Evolutionary conservation across 75 land plant species (phyloP).

Genomic region (Selaginella tamariscina): DNA sequence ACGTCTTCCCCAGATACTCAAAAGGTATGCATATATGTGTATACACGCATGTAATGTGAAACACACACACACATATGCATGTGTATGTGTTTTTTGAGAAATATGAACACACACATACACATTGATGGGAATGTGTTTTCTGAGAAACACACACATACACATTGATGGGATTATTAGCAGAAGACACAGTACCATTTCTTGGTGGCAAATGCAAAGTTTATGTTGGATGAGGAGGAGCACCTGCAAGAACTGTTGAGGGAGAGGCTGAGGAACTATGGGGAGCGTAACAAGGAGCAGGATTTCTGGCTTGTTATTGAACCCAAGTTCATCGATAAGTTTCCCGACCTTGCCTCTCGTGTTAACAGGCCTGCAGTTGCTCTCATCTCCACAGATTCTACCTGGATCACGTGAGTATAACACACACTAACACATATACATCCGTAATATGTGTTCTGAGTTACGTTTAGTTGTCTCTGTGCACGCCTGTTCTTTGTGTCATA

Average conservation of each 20-base stretch:
- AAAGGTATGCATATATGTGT: no score
- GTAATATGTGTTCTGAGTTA: not conserved
- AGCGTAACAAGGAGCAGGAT: constrained; percentile 65
- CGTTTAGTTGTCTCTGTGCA: not conserved
- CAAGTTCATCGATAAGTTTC: constrained; percentile 82
- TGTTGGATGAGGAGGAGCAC: constrained; percentile 99
- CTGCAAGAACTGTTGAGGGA: constrained; percentile 80
- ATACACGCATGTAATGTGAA: no score
- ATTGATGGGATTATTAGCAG: no score
- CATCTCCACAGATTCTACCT: constrained; percentile 68
- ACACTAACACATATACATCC: not conserved
- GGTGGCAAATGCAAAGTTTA: constrained; percentile 82
- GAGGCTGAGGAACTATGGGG: constrained; percentile 45
- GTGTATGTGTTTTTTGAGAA: no score
- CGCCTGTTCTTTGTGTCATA: not conserved
- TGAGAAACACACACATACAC: no score
- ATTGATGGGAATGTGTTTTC: no score
- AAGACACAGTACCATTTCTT: constrained; percentile 39
- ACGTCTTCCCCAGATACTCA: no score
- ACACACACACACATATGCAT: no score
- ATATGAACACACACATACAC: no score
- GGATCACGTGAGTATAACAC: constrained; percentile 97
- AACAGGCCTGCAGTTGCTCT: constrained; percentile 86
- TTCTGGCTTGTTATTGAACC: constrained; percentile 97
- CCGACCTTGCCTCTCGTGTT: constrained; percentile 55